Base-by-base conservation (phyloP, 75 land plant species). In the Gnetum montanum region DNA sequence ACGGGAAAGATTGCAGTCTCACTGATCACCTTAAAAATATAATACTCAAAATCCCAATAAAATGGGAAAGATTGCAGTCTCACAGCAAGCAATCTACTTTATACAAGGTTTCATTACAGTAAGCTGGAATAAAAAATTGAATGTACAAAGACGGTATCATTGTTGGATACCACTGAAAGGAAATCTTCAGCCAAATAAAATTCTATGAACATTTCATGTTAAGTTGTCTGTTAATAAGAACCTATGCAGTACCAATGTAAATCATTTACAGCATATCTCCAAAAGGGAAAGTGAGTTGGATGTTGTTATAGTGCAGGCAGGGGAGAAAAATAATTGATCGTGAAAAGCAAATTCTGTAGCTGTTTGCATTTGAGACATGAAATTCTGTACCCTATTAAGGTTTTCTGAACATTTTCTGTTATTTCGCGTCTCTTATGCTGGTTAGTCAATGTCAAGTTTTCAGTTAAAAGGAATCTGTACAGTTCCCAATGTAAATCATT, bases 401-500 rank as follows among this genome's bases (percentile, higher is more conserved):
- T 69, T n/a, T 73, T 86, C 35, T 53, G 65, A 27, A 87, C 93
- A 8, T 56, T 62, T n/a, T 83, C 79, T 34, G 57, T 60, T n/a
- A 90, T 77, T 13, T 62, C 70, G 43, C 64, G 61, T 58, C 62
- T 68, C 12, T 76, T 59, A 6, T 64, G 53, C 23, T 36, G 28
- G 49, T 35, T 40, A 0, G 34, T 38, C 25, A 72, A 34, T 3
- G 57, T 20, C 4, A 34, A 34, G 43, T 69, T 66, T 8, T 80
- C 96, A 18, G 63, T 66, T 8, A 87, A 68, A 36, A 87, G 68
- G 51, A 86, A 65, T 44, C 88, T 68, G 61, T 87, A 87, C 0
- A 90, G 71, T 57, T 90, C 94, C 88, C 93, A 91, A 0, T 70
- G 77, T 22, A 80, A 61, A 12, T 75, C 77, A 36, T 40, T 66